These are phyloP conservation scores for Geotrichum europaeum DNA, from an alignment of 1,139 yeast species.

Conservation along the genomic window DNA sequence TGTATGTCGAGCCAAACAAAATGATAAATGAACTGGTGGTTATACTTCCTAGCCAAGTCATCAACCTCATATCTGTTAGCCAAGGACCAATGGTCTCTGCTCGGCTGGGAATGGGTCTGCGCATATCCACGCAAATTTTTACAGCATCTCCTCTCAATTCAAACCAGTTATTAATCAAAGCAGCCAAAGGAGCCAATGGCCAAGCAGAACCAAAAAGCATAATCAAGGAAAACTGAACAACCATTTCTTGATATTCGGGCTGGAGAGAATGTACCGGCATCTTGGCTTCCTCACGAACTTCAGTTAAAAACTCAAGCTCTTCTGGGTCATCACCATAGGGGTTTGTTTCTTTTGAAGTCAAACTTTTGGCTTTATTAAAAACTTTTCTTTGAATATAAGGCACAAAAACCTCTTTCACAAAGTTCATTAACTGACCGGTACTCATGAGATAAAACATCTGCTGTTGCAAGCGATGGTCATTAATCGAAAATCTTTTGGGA, in stretches of 20 bases:
- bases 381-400: conserved; percentile 42
- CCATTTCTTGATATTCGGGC: conserved; percentile 65
- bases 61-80: conserved; percentile 56
- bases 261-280: conserved; percentile 62
- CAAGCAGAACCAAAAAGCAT: conserved; percentile 84
- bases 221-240: conserved; percentile 76
- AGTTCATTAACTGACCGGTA: conserved; percentile 68
- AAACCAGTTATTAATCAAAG: conserved; percentile 56
- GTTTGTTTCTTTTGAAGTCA: conserved; percentile 25
- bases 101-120: conserved; percentile 62
- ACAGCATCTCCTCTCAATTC: conserved; percentile 46
- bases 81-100: conserved; percentile 68
- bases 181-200: conserved; percentile 77
- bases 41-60: conserved; percentile 73
- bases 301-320: conserved; percentile 51
- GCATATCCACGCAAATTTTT: conserved; percentile 43
- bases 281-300: conserved; percentile 48
- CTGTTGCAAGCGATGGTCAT: conserved; percentile 57
- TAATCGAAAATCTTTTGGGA: conserved; percentile 45
- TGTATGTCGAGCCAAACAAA: conserved; percentile 50
- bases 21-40: conserved; percentile 64
- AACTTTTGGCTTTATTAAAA: conserved; percentile 32
- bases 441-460: conserved; percentile 77
- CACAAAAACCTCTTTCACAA: conserved; percentile 54
- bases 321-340: conserved; percentile 42